Evolutionary conservation across 192 early-diverging fungal species (phyloP).

Genomic region (Backusella circina): DNA sequence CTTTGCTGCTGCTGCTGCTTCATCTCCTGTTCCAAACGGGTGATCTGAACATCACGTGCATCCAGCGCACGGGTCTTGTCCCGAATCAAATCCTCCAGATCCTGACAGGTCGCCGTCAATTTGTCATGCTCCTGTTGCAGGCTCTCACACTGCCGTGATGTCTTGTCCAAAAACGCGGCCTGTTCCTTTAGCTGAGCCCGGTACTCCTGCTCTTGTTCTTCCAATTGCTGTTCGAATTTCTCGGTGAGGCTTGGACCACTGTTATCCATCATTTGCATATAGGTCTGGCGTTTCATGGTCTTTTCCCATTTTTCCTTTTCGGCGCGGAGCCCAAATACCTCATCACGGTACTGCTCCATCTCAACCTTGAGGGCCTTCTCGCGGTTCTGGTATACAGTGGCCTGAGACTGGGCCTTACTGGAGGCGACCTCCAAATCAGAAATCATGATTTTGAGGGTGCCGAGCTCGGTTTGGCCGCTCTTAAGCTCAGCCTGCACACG

Average conservation of each 20-base stretch:
- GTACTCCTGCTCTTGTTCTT: slow-evolving; percentile 36
- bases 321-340: slow-evolving; percentile 11
- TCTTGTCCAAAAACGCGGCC: slow-evolving; percentile 20
- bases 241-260: slow-evolving; percentile 13
- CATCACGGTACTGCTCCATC: slow-evolving; percentile 25
- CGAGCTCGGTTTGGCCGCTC: not conserved
- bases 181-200: slow-evolving; percentile 34
- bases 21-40: slow-evolving; percentile 30
- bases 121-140: slow-evolving; percentile 25
- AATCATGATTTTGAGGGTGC: slow-evolving; percentile 3
- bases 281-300: slow-evolving; percentile 35
- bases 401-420: slow-evolving; percentile 21
- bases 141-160: slow-evolving; percentile 10
- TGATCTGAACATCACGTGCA: slow-evolving; percentile 34
- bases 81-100: slow-evolving; percentile 32
- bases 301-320: slow-evolving; percentile 39
- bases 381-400: not conserved
- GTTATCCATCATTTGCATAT: slow-evolving; percentile 35
- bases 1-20: not conserved
- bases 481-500: not conserved
- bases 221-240: slow-evolving; percentile 30
- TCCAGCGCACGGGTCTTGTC: slow-evolving; percentile 39
- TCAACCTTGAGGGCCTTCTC: slow-evolving; percentile 28
- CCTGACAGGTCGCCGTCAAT: slow-evolving; percentile 13
- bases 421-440: slow-evolving; percentile 31